Evolutionary conservation across 371 early-diverging fungal genomes (phyloP).

Genomic region (Mucor plumbeus): DNA sequence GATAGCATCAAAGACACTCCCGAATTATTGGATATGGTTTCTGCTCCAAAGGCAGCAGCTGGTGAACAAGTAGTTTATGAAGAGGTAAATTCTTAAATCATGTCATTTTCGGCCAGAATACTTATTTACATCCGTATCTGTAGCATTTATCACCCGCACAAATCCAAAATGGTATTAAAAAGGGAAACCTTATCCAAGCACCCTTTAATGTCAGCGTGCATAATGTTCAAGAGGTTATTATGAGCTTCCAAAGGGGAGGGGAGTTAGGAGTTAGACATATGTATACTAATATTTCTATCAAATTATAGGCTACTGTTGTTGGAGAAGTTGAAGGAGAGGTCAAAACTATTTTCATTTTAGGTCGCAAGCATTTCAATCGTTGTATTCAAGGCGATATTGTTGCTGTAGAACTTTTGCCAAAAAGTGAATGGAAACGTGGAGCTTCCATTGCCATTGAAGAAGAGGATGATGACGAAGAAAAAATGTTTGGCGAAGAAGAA

Average conservation of each 20-base stretch:
- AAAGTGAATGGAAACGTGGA: constrained; percentile 79
- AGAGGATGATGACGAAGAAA: constrained; percentile 54
- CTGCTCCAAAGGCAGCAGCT: constrained; percentile 56
- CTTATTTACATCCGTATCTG: background rate
- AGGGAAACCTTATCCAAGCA: constrained; percentile 82
- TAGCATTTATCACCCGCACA: constrained; percentile 76
- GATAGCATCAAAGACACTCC: constrained; percentile 62
- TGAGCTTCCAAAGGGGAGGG: too few species aligned
- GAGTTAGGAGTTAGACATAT: too few species aligned
- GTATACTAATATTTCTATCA: background rate
- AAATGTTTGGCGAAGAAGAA: constrained; percentile 51
- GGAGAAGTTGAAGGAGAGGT: constrained; percentile 78
- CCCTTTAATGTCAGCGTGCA: constrained; percentile 81
- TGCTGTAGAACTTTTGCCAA: constrained; percentile 85
- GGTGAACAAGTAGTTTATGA: constrained; percentile 61
- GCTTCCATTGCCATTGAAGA: constrained; percentile 77
- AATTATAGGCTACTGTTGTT: constrained; percentile 71
- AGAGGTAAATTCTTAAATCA: constrained; percentile 35
- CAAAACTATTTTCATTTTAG: constrained; percentile 77
- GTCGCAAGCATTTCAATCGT: constrained; percentile 87
- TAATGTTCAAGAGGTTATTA: constrained; percentile 80
- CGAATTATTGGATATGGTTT: constrained; percentile 90
- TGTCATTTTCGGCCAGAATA: too few species aligned
- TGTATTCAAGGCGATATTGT: constrained; percentile 92
- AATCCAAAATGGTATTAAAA: constrained; percentile 86